Base-by-base conservation (phyloP, 192 early-diverging fungal genomes). In the Entophlyctis luteolus region DNA sequence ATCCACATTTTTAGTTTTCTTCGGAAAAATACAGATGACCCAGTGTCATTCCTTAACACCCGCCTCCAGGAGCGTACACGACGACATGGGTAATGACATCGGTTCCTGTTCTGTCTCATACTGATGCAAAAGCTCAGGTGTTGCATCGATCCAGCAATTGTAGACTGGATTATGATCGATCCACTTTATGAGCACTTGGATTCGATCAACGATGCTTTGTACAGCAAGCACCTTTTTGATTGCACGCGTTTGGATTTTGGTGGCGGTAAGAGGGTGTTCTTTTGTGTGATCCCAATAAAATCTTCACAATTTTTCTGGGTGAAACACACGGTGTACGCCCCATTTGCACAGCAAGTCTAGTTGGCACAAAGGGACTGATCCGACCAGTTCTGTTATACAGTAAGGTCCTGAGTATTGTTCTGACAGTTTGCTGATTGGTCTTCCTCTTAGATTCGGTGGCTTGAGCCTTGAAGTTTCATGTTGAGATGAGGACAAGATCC, bases 321-420 rank as follows among this genome's bases (percentile, higher is more conserved):
- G 32, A 22, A 58, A 58, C 14, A 58, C 56, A 35, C 4, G 22
- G n/a, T 58, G 56, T 5, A 35, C 32, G 56, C 35, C 10, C 56
- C 56, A 58, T 10, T 35, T 34, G 28, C 28, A 23, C 4, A 34
- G 56, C 4, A 58, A 22, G 5, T 58, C 56, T n/a, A 58, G 56
- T 34, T 22, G 20, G 34, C 18, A 58, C 28, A 12, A 25, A 12
- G 39, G 39, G n/a, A 42, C 39, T 14, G 4, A 10, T 23, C 56
- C 56, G 32, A 35, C 23, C 8, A 39, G 35, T n/a, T 38, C 38
- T 23, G 29, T 62, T 23, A 62, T 62, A 4, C 27, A 22, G 59
- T 50, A 62, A 22, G 59, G 59, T 6, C 59, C 59, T 12, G 62
- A 45, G 62, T 54, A 65, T 36, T 28, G 49, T 4, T 31, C 20